Evolutionary conservation across 768 basidiomycete genomes (phyloP).

Genomic region (Butyriboletus loyo): DNA sequence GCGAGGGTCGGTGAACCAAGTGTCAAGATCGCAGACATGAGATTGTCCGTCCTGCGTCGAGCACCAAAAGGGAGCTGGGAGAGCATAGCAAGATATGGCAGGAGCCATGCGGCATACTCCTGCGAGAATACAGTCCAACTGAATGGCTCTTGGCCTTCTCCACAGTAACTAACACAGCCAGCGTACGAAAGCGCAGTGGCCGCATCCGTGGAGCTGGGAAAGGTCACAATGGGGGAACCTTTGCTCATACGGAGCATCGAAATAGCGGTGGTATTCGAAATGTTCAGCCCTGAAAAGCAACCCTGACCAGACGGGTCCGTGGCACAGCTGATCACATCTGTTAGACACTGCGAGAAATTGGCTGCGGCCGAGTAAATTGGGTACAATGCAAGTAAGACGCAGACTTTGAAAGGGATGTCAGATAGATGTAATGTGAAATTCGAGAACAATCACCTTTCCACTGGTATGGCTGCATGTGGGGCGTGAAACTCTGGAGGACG

Average conservation of each 20-base stretch:
- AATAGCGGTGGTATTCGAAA: slow-evolving; percentile 8
- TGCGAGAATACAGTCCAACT: slow-evolving; percentile 28
- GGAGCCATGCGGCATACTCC: slow-evolving; percentile 43
- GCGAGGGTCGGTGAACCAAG: slow-evolving; percentile 46
- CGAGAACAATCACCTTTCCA: slow-evolving; percentile 2
- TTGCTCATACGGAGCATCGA: slow-evolving; percentile 12
- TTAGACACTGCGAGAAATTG: slow-evolving; percentile 16
- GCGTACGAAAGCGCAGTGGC: slow-evolving; percentile 11
- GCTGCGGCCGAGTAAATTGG: neutral
- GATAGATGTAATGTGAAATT: neutral
- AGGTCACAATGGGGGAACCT: neutral
- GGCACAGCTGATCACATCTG: slow-evolving; percentile 1
- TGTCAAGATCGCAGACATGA: slow-evolving; percentile 41
- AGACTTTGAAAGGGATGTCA: slow-evolving; percentile 3
- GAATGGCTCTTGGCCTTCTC: slow-evolving; percentile 12
- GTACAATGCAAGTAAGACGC: neutral
- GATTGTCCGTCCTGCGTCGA: slow-evolving; percentile 37
- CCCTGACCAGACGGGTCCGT: neutral
- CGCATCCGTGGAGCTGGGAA: neutral
- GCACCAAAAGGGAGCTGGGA: slow-evolving; percentile 51
- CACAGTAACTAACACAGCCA: slow-evolving; percentile 10
- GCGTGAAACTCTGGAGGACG: too few species aligned
- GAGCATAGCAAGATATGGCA: slow-evolving; percentile 48
- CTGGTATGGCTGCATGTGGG: slow-evolving; percentile 2
- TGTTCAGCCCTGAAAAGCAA: slow-evolving; percentile 2